Base-by-base conservation (phyloP, 2,329 filamentous ascomycete genomes). In the Domatiomyces globalis region DNA sequence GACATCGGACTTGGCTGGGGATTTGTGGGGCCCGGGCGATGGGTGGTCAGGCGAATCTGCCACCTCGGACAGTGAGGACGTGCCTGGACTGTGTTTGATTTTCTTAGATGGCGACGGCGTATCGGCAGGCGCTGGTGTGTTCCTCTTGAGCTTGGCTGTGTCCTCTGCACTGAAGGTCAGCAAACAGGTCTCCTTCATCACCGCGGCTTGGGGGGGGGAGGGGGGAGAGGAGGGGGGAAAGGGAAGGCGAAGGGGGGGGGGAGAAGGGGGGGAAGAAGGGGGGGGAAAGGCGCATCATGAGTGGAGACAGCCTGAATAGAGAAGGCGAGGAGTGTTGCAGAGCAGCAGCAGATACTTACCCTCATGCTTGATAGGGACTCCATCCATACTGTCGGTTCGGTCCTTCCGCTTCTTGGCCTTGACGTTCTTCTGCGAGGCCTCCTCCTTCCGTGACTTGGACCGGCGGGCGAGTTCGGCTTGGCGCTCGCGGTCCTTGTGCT, bases 361-460 rank as follows among this genome's bases (percentile, higher is more conserved):
- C 68, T 81, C 73, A 51, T 68, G 62, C 61, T 78, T 74, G 10
- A 73, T 68, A 54, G 79, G 77, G 17, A 73, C 70, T 6, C 80
- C 54, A 7, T 78, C 74, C 53, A 72, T 72, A 29, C 77, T 69
- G 50, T 67, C 73, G 52, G 82, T 80, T 6, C 78, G 72, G 20
- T 83, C 85, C 69, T 87, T 88, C 65, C 85, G 81, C 71, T 86
- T 88, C 74, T 86, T 88, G 58, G 84, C 76, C 66, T 89, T 88
- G 20, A 73, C 29, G 69, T 43, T 68, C 69, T 63, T 78, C 77
- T 61, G 78, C 62, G 25, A 66, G 64, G 44, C 62, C 60, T 48
- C 67, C 60, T 52, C 74, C 68, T 46, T 71, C 67, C 29, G 70
- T 67, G 45, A 71, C 69, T 49, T 73, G 66, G 2, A 63, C 65